A percentile compares a stretch with the other conserved stretches of the same genome.
phyloP scores from a whole-genome alignment of 768 basidiomycete genomes.

The Suillus paluster region DNA sequence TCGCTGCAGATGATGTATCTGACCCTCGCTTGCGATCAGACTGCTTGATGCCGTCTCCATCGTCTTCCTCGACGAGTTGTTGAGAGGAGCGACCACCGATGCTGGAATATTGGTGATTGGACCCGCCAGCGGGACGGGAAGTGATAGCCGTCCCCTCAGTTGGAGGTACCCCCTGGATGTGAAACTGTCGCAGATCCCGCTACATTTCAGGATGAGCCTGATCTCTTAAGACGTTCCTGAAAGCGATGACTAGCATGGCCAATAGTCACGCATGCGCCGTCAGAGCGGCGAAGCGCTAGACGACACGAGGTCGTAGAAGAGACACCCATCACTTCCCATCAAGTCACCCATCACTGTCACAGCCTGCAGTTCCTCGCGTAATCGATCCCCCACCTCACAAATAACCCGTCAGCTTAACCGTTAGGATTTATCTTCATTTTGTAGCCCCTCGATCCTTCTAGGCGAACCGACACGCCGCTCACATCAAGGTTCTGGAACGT shows the following conservation, averaged over 20 bases:
- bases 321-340: not conserved
- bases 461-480: not conserved
- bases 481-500: constrained; percentile 2
- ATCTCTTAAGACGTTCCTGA: not conserved
- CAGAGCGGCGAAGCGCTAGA: not conserved
- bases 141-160: not conserved
- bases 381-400: not conserved
- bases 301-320: constrained; percentile 1
- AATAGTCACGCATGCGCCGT: not conserved
- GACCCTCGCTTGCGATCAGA: not conserved
- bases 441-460: not conserved
- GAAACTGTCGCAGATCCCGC: not conserved
- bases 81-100: not conserved
- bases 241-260: no score
- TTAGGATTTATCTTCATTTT: constrained; percentile 7
- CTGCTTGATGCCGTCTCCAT: not conserved
- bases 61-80: not conserved
- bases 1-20: not conserved
- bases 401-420: constrained; percentile 4
- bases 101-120: not conserved
- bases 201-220: no score
- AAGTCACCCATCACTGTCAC: constrained; percentile 2
- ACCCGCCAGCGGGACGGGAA: not conserved
- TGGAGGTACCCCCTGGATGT: not conserved
- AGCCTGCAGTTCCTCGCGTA: constrained; percentile 3